phyloP scores from a whole-genome alignment of 2,329 filamentous ascomycete genomes.

The Pyrenophora graminea region DNA sequence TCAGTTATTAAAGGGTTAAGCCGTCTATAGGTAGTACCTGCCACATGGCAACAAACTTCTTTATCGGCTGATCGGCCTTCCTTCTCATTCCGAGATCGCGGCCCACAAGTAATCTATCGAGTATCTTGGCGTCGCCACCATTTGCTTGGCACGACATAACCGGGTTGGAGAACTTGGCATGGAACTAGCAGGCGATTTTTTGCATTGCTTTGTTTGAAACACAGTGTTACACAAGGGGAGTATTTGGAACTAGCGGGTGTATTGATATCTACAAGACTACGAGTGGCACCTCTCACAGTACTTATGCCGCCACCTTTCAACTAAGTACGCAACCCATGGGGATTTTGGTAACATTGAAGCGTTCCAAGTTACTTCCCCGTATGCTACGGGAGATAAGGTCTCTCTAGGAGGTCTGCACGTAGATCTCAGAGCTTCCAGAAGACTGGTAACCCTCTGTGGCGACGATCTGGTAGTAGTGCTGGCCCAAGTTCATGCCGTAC shows the following conservation, averaged over 20 bases:
- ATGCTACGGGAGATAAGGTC: not conserved
- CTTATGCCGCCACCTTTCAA: no score
- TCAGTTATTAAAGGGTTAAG: no score
- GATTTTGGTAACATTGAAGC: not conserved
- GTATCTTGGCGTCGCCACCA: constrained; percentile 1
- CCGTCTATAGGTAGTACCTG: no score
- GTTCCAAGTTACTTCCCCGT: not conserved
- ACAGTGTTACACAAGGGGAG: no score
- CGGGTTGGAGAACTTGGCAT: not conserved
- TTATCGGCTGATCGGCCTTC: not conserved
- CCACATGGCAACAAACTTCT: not conserved
- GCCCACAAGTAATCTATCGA: not conserved
- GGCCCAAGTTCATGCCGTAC: constrained; percentile 26
- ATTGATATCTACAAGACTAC: no score
- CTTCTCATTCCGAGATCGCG: not conserved
- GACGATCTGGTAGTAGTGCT: constrained; percentile 45
- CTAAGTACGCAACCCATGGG: no score
- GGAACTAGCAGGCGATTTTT: not conserved
- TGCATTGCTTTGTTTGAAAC: no score
- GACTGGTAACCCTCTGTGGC: constrained; percentile 59
- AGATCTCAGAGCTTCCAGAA: constrained; percentile 40
- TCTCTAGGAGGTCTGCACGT: constrained; percentile 8
- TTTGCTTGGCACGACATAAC: not conserved
- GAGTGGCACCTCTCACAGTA: no score
- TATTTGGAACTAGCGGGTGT: no score